Base-by-base conservation (phyloP, 163 green algal species). In the Chloromonas sp. region DNA sequence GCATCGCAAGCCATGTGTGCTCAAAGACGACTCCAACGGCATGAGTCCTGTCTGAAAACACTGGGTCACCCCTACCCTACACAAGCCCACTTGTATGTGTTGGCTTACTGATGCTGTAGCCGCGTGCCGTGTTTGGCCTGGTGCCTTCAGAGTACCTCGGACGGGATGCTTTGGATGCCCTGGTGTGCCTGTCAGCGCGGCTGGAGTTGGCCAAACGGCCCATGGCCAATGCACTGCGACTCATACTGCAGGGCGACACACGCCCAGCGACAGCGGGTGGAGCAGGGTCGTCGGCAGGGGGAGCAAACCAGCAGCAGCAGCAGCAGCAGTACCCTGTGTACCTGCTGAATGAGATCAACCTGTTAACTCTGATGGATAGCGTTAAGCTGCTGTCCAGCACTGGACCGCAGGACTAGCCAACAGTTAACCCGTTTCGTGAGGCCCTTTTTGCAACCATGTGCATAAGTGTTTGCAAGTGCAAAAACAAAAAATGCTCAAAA, bases 331-430 rank as follows among this genome's bases (percentile, higher is more conserved):
- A 74, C 66, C 66, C 66, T 0, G 80, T 88, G 36, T 87, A 86
- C 82, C 36, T 90, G 11, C 76, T 88, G 1, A 91, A 91, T 58
- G 88, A 91, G 13, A 81, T 91, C 1, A 89, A 90, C 83, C 71
- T 91, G 74, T 61, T 91, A 70, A 91, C 86, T 3, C 82, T 91
- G 62, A 81, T 91, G 60, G 86, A 91, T 15, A 87, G 77, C n/a
- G 80, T 91, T 0, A 83, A 82, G 84, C 83, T 91, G 3, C 36
- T 91, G 15, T 79, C 74, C 66, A 11, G 66, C 36, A 36, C 36
- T 36, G 66, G 66, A 74, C 66, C 5, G 66, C 66, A 74, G 66
- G 5, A 74, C 66, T 5, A 74, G 66, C 66, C 36, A 36, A 36
- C 36, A 36, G 36, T 36, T 36, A 36, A 36, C 36, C 36, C 36